Evolutionary conservation across 805 yeast species (phyloP).

Genomic region (Hanseniaspora clermontiae): DNA sequence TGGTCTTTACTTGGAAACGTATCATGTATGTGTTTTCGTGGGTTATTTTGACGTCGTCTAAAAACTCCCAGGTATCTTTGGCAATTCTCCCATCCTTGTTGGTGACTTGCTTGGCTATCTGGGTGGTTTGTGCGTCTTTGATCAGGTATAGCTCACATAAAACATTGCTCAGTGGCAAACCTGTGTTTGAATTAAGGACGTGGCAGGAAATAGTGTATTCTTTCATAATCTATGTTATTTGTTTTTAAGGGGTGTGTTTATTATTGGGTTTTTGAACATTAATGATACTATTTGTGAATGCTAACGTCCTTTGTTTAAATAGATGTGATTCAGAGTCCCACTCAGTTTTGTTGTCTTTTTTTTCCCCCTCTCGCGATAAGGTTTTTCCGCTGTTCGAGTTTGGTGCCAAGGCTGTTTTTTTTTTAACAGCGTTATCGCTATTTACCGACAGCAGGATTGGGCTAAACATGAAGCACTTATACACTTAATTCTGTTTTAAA

Average conservation of each 20-base stretch:
- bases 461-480: too few relatives aligned
- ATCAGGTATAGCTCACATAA: constrained; percentile 43
- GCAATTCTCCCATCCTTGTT: constrained; percentile 71
- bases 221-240: constrained; percentile 25
- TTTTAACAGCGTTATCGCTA: not conserved
- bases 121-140: constrained; percentile 18
- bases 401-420: not conserved
- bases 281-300: too few relatives aligned
- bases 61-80: constrained; percentile 46
- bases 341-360: too few relatives aligned
- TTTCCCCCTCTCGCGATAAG: not conserved
- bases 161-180: constrained; percentile 73
- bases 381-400: not conserved
- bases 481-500: too few relatives aligned
- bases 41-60: constrained; percentile 23
- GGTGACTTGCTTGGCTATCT: constrained; percentile 55
- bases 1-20: constrained; percentile 61
- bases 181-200: constrained; percentile 69
- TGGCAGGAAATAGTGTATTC: constrained; percentile 63
- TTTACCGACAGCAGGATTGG: not conserved
- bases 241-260: not conserved
- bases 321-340: not conserved
- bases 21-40: constrained; percentile 60
- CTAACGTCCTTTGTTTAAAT: too few relatives aligned
- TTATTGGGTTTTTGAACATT: not conserved